Percentiles rank a stretch among this genome's conserved stretches.
Conservation (phyloP, 495 filamentous ascomycete genomes). For the Articulospora tetracladia region DNA sequence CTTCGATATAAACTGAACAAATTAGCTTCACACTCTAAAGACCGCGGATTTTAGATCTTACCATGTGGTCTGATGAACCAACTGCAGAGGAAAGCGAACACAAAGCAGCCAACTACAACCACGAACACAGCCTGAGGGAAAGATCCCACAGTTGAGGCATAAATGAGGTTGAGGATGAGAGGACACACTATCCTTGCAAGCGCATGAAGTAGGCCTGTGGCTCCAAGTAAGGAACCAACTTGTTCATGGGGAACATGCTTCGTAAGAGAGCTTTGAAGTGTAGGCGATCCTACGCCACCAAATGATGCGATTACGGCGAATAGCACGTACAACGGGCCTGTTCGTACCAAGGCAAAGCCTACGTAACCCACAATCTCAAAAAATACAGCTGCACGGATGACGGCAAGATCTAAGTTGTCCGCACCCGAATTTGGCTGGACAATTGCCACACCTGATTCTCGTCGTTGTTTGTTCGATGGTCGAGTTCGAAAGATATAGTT, state of each 20-base stretch:
- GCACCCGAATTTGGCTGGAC: conserved; percentile 60
- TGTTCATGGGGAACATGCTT: conserved; percentile 84
- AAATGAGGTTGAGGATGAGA: conserved; percentile 78
- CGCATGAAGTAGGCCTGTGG: conserved; percentile 80
- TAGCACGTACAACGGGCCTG: conserved; percentile 51
- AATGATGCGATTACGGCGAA: conserved; percentile 69
- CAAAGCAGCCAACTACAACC: conserved; percentile 62
- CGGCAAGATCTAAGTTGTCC: conserved; percentile 69
- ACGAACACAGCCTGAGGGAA: conserved; percentile 83
- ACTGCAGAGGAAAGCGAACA: conserved; percentile 56
- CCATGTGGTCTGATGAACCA: conserved; percentile 70
- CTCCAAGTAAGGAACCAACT: conserved; percentile 82
- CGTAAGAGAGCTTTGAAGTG: conserved; percentile 74
- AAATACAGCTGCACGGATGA: conserved; percentile 72
- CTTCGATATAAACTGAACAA: conserved; percentile 17
- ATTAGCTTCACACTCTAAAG: not conserved
- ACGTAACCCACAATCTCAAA: conserved; percentile 74
- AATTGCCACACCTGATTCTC: conserved; percentile 27
- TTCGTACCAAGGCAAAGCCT: conserved; percentile 64
- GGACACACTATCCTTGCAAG: conserved; percentile 76
- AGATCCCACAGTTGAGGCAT: conserved; percentile 71
- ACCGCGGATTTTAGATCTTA: conserved; percentile 41
- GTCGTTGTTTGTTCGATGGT: conserved; percentile 30
- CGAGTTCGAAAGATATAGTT: conserved; percentile 62
- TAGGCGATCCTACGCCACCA: conserved; percentile 82